Conservation (phyloP, 371 early-diverging fungal species). For the Rhizomucor miehei region DNA sequence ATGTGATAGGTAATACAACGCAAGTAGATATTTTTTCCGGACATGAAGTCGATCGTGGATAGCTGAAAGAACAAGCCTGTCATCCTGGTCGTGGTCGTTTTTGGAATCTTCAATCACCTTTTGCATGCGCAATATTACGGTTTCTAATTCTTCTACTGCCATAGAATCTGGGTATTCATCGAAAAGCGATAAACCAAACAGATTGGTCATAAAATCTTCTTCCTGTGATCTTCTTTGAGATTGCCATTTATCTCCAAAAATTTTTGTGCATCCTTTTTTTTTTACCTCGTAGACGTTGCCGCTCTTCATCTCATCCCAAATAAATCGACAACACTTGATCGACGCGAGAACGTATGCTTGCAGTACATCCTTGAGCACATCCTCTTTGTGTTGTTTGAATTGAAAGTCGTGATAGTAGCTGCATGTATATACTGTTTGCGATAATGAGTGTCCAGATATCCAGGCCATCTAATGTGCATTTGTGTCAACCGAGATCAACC, state of each 20-base stretch:
- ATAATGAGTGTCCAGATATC: slow-evolving; percentile 70
- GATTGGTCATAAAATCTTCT: slow-evolving; percentile 70
- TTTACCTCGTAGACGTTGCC: slow-evolving; percentile 61
- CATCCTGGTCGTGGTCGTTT: not conserved
- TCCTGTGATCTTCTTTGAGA: slow-evolving; percentile 50
- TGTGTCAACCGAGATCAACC: not conserved
- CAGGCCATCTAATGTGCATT: slow-evolving; percentile 62
- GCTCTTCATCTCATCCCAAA: slow-evolving; percentile 62
- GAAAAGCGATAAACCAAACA: slow-evolving; percentile 58
- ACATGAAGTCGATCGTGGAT: slow-evolving; percentile 26
- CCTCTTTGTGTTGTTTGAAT: slow-evolving; percentile 3
- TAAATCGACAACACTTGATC: slow-evolving; percentile 52
- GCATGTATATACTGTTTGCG: slow-evolving; percentile 74
- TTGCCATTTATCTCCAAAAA: not conserved
- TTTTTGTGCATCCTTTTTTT: not conserved
- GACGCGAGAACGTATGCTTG: slow-evolving; percentile 53
- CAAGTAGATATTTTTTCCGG: slow-evolving; percentile 30
- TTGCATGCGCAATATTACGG: slow-evolving; percentile 17
- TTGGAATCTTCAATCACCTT: not conserved
- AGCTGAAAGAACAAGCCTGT: not conserved
- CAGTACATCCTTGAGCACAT: slow-evolving; percentile 41
- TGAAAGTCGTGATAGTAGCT: slow-evolving; percentile 53
- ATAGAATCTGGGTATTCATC: slow-evolving; percentile 47
- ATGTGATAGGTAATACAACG: slow-evolving; percentile 33
- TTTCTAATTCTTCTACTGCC: slow-evolving; percentile 48